These are phyloP conservation scores for Dictyophora rubrovolvata DNA, from an alignment of 768 basidiomycete species.

Conservation along the genomic window DNA sequence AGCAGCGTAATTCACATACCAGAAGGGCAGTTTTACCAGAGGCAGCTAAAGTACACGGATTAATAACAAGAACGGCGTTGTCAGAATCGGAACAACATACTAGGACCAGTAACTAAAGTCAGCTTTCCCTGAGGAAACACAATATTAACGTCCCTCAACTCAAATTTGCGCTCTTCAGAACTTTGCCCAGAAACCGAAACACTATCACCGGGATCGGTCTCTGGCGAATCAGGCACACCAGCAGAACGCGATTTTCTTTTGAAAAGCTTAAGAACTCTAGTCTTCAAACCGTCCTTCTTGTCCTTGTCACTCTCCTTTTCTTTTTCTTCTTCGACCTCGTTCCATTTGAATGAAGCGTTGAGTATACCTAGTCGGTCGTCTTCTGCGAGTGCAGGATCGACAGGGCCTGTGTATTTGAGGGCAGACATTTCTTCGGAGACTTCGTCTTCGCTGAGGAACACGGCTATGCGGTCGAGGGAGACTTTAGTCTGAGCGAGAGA, in stretches of 20 bases:
- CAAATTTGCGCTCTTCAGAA: constrained; percentile 42
- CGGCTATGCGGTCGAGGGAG: constrained; percentile 55
- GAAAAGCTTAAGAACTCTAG: background rate
- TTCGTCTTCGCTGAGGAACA: constrained; percentile 62
- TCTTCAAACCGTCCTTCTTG: background rate
- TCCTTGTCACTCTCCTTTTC: constrained; percentile 16
- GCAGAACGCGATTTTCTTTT: background rate
- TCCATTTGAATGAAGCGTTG: constrained; percentile 55
- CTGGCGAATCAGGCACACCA: background rate
- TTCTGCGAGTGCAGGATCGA: constrained; percentile 20
- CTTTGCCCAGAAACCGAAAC: constrained; percentile 1
- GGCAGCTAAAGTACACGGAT: constrained; percentile 29
- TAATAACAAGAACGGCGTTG: background rate
- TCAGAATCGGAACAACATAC: background rate
- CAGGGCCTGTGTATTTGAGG: constrained; percentile 31
- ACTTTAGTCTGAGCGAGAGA: constrained; percentile 41
- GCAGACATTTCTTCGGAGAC: constrained; percentile 58
- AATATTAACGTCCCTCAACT: constrained; percentile 55
- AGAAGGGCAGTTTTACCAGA: constrained; percentile 76
- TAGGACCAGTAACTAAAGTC: constrained; percentile 66
- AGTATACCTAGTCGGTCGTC: constrained; percentile 44
- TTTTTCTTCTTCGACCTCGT: constrained; percentile 34
- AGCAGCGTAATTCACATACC: constrained; percentile 26
- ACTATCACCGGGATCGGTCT: constrained; percentile 4
- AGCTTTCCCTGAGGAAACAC: constrained; percentile 64